These are phyloP conservation scores for Monosporozyma unispora DNA, from an alignment of 805 yeast species.

Conservation along the genomic window DNA sequence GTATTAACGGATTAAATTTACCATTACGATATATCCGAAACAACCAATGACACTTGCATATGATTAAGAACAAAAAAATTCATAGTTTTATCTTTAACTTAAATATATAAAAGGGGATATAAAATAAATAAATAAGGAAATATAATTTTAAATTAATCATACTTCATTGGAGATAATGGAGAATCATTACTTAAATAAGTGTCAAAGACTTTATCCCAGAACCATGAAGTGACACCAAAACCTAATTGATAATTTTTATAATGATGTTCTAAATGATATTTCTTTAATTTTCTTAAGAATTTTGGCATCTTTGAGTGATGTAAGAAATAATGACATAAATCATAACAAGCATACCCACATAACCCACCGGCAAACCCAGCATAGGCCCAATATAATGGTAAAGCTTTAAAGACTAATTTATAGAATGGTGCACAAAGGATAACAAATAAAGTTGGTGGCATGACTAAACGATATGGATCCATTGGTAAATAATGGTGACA, in stretches of 20 bases:
- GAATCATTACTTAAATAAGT: slow-evolving; percentile 52
- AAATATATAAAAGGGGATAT: neutral
- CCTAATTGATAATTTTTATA: slow-evolving; percentile 95
- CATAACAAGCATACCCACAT: slow-evolving; percentile 87
- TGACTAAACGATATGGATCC: slow-evolving; percentile 87
- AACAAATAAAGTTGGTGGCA: slow-evolving; percentile 87
- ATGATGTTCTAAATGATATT: slow-evolving; percentile 93
- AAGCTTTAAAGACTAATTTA: slow-evolving; percentile 59
- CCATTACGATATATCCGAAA: too few relatives aligned
- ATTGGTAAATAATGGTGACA: slow-evolving; percentile 96
- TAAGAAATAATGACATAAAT: slow-evolving; percentile 85
- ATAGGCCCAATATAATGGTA: slow-evolving; percentile 81
- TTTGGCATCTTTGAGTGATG: slow-evolving; percentile 82
- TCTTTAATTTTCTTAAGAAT: slow-evolving; percentile 69
- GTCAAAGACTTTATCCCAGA: slow-evolving; percentile 90
- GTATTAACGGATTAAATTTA: too few relatives aligned
- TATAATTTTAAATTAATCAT: slow-evolving; percentile 13
- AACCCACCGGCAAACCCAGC: slow-evolving; percentile 94
- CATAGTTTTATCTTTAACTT: neutral
- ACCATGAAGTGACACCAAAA: slow-evolving; percentile 88
- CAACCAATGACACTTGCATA: too few relatives aligned
- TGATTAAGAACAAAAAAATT: neutral
- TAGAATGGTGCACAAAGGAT: slow-evolving; percentile 73
- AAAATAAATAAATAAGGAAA: neutral
- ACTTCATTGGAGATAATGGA: slow-evolving; percentile 30